Evolutionary conservation across 164 flowering plant genomes (phyloP).

Genomic region (Piper longum): DNA sequence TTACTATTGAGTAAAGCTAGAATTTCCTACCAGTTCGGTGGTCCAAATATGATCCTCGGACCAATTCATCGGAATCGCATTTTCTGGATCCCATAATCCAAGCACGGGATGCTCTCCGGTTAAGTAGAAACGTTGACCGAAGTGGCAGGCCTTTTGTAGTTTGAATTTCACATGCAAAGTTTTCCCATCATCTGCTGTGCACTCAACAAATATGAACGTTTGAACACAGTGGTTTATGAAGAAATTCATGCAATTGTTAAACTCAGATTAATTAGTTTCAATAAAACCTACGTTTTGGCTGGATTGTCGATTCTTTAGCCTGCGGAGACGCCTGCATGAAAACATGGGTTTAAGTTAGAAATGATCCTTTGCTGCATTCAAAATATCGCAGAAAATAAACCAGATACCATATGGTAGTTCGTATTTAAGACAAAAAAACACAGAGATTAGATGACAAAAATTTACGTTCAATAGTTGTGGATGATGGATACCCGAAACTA

Average conservation of each 20-base stretch:
- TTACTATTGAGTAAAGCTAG: no score
- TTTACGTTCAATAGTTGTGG: no score
- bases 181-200: conserved; percentile 23
- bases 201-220: not conserved
- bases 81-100: conserved; percentile 58
- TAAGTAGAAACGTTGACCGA: conserved; percentile 54
- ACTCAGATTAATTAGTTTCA: not conserved
- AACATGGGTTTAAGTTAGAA: not conserved
- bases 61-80: conserved; percentile 62
- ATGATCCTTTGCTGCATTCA: not conserved
- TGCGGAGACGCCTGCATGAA: not conserved
- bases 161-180: conserved; percentile 50
- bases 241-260: not conserved
- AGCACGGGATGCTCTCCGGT: conserved; percentile 64
- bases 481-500: no score
- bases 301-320: not conserved
- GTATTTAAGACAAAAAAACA: no score
- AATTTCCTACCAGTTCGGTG: conserved; percentile 46
- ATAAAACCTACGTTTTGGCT: not conserved
- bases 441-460: no score
- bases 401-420: no score
- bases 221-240: not conserved
- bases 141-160: conserved; percentile 51
- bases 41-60: conserved; percentile 76
- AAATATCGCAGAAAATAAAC: not conserved